Evolutionary conservation across 2,329 filamentous ascomycete genomes (phyloP), one percentile per base, ranked within the genome.

Genomic region (Thielaviopsis ethacetica): DNA sequence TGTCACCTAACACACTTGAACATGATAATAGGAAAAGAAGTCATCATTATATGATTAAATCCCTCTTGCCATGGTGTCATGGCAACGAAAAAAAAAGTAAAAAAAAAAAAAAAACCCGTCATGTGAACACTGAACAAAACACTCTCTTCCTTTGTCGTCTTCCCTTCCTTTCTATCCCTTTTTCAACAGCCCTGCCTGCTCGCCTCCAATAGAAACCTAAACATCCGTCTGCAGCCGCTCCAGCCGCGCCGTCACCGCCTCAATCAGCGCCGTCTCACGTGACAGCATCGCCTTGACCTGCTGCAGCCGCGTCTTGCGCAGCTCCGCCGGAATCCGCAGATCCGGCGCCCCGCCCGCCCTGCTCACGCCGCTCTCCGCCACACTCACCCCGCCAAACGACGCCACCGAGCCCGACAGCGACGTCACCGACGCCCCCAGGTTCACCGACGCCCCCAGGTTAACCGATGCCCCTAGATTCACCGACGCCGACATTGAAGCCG

Each of bases 181-280:
- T 41, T 17, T 12, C 10, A 12, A 41, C 15, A 41, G 5, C 15
- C 5, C n/a, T 44, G 38, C 12, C 10, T 26, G 9, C 13, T 17
- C 34, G 12, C 7, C 26, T 53, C 24, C 34, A 53, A 34, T 26
- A 6, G 3, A 3, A 26, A 26, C 24, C 41, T 59, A 54, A n/a
- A 59, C 26, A 41, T 59, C 60, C n/a, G 68, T 63, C 62, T 74
- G 71, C 58, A 88, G 70, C 62, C 75, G 77, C 67, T 84, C 80
- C 62, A 88, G 69, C 59, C 84, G 75, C 59, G 75, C 75, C 63
- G 77, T 82, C 22, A 86, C 78, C 22, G 81, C 84, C 64, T 87
- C 83, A 6, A 88, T 80, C 65, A 88, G 69, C 5, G 82, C 82
- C 53, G 79, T 79, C 70, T 88, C 84, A 27, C 84, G 73, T 60